A percentile compares a stretch with the other conserved stretches of the same genome.
phyloP scores from a whole-genome alignment of 148 eudicot genomes.

The Nepenthes mirabilis region DNA sequence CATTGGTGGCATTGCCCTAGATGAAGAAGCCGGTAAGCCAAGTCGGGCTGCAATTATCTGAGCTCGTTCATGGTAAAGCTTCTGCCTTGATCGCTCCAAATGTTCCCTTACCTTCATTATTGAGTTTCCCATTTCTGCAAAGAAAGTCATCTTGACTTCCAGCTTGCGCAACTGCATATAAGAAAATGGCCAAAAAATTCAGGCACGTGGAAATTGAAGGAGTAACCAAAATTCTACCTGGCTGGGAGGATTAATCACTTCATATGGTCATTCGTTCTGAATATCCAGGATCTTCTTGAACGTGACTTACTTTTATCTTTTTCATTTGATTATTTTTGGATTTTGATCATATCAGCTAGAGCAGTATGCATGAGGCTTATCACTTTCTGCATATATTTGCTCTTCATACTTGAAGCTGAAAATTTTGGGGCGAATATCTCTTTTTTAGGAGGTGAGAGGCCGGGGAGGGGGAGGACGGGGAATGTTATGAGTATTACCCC shows the following conservation, averaged over 20 bases:
- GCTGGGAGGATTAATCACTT: neutral
- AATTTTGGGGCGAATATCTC: too few relatives aligned
- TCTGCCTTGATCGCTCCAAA: slow-evolving; percentile 74
- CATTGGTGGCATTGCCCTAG: slow-evolving; percentile 50
- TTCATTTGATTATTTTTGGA: too few relatives aligned
- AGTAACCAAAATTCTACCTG: neutral
- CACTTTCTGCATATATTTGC: too few relatives aligned
- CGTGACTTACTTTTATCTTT: too few relatives aligned
- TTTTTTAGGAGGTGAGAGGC: too few relatives aligned
- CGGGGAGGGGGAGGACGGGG: neutral
- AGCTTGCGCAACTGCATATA: slow-evolving; percentile 66
- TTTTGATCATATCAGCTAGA: too few relatives aligned
- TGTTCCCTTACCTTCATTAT: slow-evolving; percentile 67
- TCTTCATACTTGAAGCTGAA: too few relatives aligned
- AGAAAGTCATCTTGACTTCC: slow-evolving; percentile 79
- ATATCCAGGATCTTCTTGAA: too few relatives aligned
- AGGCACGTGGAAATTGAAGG: slow-evolving; percentile 4
- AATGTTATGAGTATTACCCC: neutral
- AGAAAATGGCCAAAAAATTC: slow-evolving; percentile 5
- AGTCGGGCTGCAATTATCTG: slow-evolving; percentile 79
- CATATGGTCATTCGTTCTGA: too few relatives aligned
- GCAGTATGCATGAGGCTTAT: too few relatives aligned
- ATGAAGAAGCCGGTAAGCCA: slow-evolving; percentile 44
- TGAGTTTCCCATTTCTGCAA: slow-evolving; percentile 66
- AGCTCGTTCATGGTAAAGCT: slow-evolving; percentile 70